Conservation (phyloP, 192 early-diverging fungal genomes). For the Ambispora gerdemannii region DNA sequence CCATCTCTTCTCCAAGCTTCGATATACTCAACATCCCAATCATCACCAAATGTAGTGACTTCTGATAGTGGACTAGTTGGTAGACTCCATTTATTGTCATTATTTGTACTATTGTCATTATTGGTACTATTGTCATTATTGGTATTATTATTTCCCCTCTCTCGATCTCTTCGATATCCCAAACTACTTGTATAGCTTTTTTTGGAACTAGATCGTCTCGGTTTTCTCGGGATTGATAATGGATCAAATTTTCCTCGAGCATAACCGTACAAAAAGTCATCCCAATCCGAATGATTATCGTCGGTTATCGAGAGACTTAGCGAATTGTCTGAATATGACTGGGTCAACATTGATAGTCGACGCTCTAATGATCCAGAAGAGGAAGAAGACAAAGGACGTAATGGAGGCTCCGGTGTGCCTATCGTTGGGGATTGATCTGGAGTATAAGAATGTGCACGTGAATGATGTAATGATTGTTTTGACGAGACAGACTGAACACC, state of each 20-base stretch:
- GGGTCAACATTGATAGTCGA: no score
- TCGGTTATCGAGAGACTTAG: no score
- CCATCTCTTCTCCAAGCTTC: no score
- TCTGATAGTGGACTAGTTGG: no score
- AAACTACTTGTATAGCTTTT: background rate
- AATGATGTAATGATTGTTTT: no score
- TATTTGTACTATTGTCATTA: no score
- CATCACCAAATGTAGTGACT: no score
- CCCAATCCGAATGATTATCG: background rate
- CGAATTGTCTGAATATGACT: no score
- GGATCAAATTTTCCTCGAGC: slow-evolving; percentile 26
- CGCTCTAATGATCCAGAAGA: background rate
- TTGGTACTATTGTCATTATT: background rate
- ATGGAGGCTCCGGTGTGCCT: background rate
- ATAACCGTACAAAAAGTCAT: slow-evolving; percentile 3
- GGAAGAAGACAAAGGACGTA: background rate
- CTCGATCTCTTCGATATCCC: background rate
- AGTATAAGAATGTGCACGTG: no score
- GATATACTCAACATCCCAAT: no score
- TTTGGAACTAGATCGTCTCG: background rate
- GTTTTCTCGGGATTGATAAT: slow-evolving; percentile 15
- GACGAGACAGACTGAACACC: no score
- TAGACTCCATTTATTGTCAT: no score
- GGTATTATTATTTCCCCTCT: background rate
- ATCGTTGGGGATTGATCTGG: background rate